Conservation (phyloP, 805 yeast species). For the Lachancea cidri region DNA sequence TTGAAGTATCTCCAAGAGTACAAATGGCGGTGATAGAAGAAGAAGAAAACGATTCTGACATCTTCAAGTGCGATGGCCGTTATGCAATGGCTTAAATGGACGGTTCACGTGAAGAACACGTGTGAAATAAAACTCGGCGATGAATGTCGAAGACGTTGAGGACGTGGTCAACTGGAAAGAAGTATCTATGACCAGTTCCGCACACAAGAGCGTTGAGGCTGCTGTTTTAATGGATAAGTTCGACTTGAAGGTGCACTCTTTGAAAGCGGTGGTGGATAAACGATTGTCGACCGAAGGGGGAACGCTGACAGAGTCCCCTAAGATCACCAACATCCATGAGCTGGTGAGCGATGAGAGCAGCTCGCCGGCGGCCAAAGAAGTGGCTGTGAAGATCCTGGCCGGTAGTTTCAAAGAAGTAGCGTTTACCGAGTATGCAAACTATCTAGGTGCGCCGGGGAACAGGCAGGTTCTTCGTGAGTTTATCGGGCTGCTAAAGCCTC, state of each 20-base stretch:
- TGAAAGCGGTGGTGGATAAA: constrained; percentile 2
- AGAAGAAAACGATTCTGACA: no score
- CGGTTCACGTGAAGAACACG: not conserved
- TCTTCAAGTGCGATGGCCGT: no score
- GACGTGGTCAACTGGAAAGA: not conserved
- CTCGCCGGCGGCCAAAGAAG: constrained; percentile 3
- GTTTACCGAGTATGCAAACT: constrained; percentile 41
- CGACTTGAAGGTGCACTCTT: not conserved
- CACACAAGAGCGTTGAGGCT: not conserved
- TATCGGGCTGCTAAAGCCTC: constrained; percentile 38
- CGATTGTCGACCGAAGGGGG: constrained; percentile 1
- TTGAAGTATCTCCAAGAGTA: not conserved
- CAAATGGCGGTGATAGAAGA: not conserved
- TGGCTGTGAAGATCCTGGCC: constrained; percentile 23
- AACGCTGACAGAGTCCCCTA: constrained; percentile 18
- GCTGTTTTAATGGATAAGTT: not conserved
- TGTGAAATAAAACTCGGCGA: no score
- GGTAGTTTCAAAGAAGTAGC: constrained; percentile 27
- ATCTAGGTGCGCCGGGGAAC: constrained; percentile 34
- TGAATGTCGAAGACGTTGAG: not conserved
- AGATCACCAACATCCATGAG: constrained; percentile 17
- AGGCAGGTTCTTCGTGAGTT: constrained; percentile 31
- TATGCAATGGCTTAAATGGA: not conserved
- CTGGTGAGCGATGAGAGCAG: constrained; percentile 6
- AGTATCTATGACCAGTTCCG: not conserved